Conservation (phyloP, 176 grass and related monocot genomes). For the Hordeum marinum region DNA sequence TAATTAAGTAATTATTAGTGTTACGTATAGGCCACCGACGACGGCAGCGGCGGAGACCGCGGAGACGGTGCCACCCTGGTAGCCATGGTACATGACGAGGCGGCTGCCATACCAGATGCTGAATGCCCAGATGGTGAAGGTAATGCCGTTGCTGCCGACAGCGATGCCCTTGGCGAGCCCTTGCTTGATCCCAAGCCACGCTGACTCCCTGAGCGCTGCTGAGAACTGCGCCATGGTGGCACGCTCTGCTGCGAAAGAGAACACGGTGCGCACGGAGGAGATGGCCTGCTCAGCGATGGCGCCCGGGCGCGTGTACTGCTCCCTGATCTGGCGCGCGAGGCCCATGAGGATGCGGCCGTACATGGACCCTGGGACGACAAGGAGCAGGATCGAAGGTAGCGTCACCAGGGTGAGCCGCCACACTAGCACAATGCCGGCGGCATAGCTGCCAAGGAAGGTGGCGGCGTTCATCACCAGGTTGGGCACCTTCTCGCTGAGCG, state of each 20-base stretch:
- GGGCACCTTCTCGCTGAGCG: conserved; percentile 71
- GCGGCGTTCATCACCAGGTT: conserved; percentile 74
- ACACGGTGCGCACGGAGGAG: conserved; percentile 66
- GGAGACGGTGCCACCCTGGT: conserved; percentile 66
- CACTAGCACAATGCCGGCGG: conserved; percentile 43
- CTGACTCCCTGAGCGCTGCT: conserved; percentile 46
- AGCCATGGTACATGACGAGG: conserved; percentile 79
- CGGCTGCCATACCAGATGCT: conserved; percentile 76
- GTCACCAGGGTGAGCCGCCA: conserved; percentile 70
- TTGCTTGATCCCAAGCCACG: conserved; percentile 58
- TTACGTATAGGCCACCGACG: conserved; percentile 52
- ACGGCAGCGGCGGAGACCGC: conserved; percentile 46
- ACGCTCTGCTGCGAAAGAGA: conserved; percentile 61
- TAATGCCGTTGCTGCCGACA: conserved; percentile 67
- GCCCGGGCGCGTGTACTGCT: conserved; percentile 58
- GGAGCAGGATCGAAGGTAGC: conserved; percentile 55
- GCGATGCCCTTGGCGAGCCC: conserved; percentile 77
- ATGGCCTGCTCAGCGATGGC: conserved; percentile 66
- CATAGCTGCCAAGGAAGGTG: conserved; percentile 61
- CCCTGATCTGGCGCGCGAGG: conserved; percentile 49
- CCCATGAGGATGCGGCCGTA: conserved; percentile 62
- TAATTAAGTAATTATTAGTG: too few relatives aligned
- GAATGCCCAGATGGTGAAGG: conserved; percentile 71
- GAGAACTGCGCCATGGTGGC: conserved; percentile 57
- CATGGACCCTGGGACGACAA: conserved; percentile 70